phyloP scores from a whole-genome alignment of 192 early-diverging fungal species.

The Diversispora epigaea region DNA sequence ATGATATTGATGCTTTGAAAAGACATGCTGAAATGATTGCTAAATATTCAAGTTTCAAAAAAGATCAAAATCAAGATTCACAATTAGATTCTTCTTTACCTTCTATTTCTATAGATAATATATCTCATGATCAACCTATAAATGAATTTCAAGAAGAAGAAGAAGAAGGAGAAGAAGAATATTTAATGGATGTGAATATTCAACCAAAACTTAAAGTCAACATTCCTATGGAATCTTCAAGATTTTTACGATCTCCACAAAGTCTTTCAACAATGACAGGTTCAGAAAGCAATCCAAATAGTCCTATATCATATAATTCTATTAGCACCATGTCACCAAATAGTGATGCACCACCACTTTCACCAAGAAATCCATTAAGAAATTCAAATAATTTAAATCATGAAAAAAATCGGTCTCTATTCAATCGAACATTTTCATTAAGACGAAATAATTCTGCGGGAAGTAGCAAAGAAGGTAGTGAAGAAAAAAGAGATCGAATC shows the following conservation, averaged over 20 bases:
- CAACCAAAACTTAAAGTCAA: not conserved
- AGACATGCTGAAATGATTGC: slow-evolving; percentile 29
- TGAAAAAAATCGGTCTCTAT: not conserved
- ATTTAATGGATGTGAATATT: too few species aligned
- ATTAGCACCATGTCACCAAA: not conserved
- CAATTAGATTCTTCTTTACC: slow-evolving; percentile 16
- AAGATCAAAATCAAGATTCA: not conserved
- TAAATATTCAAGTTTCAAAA: slow-evolving; percentile 20
- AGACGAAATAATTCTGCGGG: slow-evolving; percentile 9
- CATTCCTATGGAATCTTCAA: not conserved
- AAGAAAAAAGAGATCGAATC: slow-evolving; percentile 14
- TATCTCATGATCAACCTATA: not conserved
- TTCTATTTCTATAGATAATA: not conserved
- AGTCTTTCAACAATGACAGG: not conserved
- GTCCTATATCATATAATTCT: slow-evolving; percentile 4
- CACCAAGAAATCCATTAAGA: slow-evolving; percentile 22
- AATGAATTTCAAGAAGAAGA: too few species aligned
- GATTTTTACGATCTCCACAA: too few species aligned
- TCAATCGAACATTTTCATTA: not conserved
- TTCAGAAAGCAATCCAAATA: slow-evolving; percentile 5
- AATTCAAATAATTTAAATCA: not conserved
- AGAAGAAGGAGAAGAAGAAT: too few species aligned
- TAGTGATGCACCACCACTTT: slow-evolving; percentile 19
- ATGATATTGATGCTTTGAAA: slow-evolving; percentile 30
- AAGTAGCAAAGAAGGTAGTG: not conserved